Percentiles rank a stretch among this genome's conserved stretches.
Conservation (phyloP, 2,329 filamentous ascomycete genomes). For the Talaromyces sp. region DNA sequence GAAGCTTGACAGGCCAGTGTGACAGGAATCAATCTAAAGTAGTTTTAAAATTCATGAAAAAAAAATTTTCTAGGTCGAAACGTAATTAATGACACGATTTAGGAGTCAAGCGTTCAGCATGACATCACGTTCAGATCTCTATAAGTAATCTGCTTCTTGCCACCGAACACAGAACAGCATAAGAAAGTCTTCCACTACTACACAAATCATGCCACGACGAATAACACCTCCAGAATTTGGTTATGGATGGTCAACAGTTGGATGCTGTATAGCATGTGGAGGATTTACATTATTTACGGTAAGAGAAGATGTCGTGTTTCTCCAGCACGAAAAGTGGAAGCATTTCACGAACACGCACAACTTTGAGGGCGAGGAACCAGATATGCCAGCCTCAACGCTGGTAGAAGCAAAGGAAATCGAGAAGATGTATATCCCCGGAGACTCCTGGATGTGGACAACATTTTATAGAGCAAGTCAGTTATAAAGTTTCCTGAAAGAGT, state of each 20-base stretch:
- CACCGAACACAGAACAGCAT: no score
- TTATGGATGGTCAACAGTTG: neutral
- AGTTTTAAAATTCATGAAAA: no score
- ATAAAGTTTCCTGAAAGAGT: neutral
- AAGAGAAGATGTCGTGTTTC: neutral
- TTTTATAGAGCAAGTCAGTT: slow-evolving; percentile 6
- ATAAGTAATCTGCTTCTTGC: no score
- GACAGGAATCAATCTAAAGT: no score
- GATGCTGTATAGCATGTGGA: slow-evolving; percentile 7
- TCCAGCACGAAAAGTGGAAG: slow-evolving; percentile 3
- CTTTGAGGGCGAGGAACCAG: neutral
- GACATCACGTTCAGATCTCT: no score
- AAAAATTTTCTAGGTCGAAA: no score
- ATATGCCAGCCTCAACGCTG: neutral
- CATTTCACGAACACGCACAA: neutral
- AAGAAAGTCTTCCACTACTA: no score
- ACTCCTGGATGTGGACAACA: neutral
- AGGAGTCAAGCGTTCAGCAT: no score
- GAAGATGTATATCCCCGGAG: slow-evolving; percentile 1
- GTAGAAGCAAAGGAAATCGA: slow-evolving; percentile 6
- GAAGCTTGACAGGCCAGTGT: no score
- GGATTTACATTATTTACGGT: neutral
- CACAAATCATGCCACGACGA: no score
- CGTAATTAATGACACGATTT: no score
- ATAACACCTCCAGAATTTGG: no score